Conservation (phyloP, 2,329 filamentous ascomycete species). For the Apiospora aurea region DNA sequence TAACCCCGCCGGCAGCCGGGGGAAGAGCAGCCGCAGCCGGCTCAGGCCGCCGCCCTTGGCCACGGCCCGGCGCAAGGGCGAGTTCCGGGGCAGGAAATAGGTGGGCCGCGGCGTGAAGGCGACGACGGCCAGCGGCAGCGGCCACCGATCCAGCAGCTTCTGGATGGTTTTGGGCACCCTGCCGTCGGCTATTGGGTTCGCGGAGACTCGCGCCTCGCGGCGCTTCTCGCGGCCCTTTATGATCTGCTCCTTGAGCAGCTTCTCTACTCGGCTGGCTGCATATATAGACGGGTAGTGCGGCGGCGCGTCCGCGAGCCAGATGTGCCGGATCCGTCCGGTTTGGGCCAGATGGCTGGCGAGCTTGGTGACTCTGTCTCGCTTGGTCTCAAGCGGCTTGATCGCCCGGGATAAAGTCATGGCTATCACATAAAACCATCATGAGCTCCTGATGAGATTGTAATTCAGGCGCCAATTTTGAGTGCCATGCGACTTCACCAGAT, state of each 20-base stretch:
- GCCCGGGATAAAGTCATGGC: neutral
- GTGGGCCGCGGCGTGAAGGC: conserved; percentile 19
- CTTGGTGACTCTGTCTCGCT: neutral
- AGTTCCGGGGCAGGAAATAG: conserved; percentile 6
- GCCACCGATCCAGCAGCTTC: neutral
- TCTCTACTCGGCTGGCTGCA: neutral
- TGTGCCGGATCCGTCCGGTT: conserved; percentile 6
- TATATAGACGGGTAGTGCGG: conserved; percentile 12
- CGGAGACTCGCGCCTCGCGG: neutral
- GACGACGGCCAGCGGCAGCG: neutral
- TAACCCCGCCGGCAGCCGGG: neutral
- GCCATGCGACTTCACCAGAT: neutral
- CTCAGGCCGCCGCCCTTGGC: neutral
- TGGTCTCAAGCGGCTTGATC: neutral
- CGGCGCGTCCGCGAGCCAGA: conserved; percentile 6
- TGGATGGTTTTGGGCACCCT: neutral
- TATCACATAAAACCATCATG: neutral
- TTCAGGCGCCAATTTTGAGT: neutral
- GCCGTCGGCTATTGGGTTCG: neutral
- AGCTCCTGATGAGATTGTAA: too few relatives aligned
- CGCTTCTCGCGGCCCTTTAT: neutral
- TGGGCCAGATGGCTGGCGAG: neutral
- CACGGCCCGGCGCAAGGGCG: neutral
- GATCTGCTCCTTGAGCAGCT: conserved; percentile 13
- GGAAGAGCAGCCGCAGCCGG: neutral